Conservation (phyloP, 2,329 filamentous ascomycete species). For the Trichoderma harzianum region DNA sequence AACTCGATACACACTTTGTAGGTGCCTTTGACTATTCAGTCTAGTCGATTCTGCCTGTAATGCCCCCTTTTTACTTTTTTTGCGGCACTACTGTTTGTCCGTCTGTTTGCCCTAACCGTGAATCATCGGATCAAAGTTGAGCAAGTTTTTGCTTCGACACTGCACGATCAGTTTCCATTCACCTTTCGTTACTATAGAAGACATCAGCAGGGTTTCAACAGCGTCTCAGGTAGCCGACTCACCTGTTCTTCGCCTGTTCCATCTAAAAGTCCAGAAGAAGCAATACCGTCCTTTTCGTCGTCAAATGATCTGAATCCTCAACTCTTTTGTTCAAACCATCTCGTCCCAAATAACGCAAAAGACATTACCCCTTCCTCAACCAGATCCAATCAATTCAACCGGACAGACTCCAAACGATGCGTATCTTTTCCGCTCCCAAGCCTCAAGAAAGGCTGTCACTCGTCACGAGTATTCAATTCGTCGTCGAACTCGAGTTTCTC, state of each 20-base stretch:
- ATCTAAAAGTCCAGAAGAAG: neutral
- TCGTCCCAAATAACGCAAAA: neutral
- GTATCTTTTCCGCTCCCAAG: neutral
- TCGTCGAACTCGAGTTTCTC: conserved; percentile 22
- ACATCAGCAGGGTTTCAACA: neutral
- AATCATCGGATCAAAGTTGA: neutral
- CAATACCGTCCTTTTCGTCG: neutral
- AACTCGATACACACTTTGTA: neutral
- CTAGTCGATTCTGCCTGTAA: neutral
- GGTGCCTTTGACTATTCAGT: neutral
- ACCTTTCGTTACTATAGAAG: neutral
- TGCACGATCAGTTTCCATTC: neutral
- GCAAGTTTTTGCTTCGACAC: neutral
- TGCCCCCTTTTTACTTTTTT: neutral
- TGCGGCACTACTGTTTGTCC: neutral
- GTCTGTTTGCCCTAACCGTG: neutral
- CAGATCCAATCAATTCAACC: neutral
- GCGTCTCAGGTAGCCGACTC: neutral
- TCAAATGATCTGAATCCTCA: neutral
- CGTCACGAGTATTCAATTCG: conserved; percentile 18
- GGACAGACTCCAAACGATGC: neutral
- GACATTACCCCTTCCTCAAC: neutral
- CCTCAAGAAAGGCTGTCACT: neutral
- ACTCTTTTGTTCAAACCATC: neutral
- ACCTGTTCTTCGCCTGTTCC: neutral